Evolutionary conservation across 2,329 filamentous ascomycete genomes (phyloP).

Genomic region (Epichloe gansuensis): DNA sequence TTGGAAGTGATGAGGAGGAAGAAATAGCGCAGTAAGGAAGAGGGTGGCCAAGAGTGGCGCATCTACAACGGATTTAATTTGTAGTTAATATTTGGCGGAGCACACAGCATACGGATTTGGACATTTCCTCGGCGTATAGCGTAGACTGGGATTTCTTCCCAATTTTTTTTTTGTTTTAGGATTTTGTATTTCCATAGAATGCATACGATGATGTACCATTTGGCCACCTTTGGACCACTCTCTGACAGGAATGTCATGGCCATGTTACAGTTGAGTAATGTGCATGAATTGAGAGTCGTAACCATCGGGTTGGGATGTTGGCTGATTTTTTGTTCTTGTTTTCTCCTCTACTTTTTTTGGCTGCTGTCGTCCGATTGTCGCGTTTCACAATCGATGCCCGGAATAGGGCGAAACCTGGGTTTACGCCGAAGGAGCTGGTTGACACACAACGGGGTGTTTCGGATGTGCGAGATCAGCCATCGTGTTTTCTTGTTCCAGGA

Average conservation of each 20-base stretch:
- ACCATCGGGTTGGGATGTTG: no score
- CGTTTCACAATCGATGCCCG: neutral
- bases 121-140: neutral
- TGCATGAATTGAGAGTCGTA: no score
- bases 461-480: neutral
- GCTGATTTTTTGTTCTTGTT: no score
- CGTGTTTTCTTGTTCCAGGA: no score
- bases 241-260: no score
- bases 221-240: neutral
- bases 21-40: neutral
- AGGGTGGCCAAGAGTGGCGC: neutral
- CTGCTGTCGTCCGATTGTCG: neutral
- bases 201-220: neutral
- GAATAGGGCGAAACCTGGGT: neutral
- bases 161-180: neutral
- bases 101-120: neutral
- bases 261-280: no score
- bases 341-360: no score
- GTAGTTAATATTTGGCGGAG: neutral
- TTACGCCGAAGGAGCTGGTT: neutral
- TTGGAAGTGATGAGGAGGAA: constrained; percentile 2
- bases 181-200: neutral
- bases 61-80: neutral
- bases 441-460: neutral
- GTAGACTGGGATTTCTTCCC: neutral